These are phyloP conservation scores for Forsythia suspensa DNA, from an alignment of 257 asterid genomes.

Conservation along the genomic window DNA sequence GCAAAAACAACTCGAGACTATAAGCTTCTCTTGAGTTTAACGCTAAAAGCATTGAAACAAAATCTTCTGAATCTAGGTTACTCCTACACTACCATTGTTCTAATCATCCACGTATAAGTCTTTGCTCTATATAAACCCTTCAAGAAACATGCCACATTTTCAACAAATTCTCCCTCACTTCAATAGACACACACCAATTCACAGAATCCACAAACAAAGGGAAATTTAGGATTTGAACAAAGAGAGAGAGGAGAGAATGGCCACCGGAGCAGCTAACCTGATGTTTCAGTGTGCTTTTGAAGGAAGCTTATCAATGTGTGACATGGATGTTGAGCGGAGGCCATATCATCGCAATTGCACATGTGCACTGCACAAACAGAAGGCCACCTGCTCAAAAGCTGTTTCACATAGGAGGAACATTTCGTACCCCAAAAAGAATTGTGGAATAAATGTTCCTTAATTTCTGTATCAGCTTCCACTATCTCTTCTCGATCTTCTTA, in stretches of 20 bases:
- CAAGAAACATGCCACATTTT: constrained; percentile 15
- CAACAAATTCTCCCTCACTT: constrained; percentile 5
- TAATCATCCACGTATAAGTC: constrained; percentile 7
- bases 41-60: not conserved
- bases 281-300: constrained; percentile 27
- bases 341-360: constrained; percentile 43
- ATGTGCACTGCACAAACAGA: constrained; percentile 40
- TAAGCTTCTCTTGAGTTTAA: not conserved
- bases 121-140: constrained; percentile 26
- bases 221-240: not conserved
- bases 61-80: not conserved
- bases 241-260: constrained; percentile 28
- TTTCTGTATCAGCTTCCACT: not conserved
- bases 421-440: constrained; percentile 24
- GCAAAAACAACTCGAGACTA: not conserved
- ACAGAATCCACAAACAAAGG: not conserved
- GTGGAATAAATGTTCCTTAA: not conserved
- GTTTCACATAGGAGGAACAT: constrained; percentile 21
- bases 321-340: constrained; percentile 40
- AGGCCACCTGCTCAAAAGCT: constrained; percentile 23
- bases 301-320: constrained; percentile 37
- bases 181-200: not conserved
- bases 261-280: constrained; percentile 32
- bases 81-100: constrained; percentile 12
- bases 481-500: not conserved